Percentiles rank a stretch among this genome's conserved stretches.
Conservation (phyloP, 202 grass and related monocot species). For the Zizania palustris region DNA sequence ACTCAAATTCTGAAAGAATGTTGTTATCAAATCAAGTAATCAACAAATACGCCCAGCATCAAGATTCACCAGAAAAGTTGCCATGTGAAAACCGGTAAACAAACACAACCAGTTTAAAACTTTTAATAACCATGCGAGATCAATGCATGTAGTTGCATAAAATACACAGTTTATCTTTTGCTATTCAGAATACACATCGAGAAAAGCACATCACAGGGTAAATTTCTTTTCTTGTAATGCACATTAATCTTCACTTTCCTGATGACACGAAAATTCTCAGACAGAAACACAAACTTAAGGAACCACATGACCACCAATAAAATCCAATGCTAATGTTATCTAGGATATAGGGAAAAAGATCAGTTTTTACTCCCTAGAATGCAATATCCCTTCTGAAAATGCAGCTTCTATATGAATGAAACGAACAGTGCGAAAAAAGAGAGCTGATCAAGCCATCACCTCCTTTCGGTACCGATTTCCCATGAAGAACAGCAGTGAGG, state of each 20-base stretch:
- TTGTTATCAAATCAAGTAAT: too few species aligned
- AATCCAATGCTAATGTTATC: constrained; percentile 9
- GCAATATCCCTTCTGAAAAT: neutral
- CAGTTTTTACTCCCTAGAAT: neutral
- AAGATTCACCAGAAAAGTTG: neutral
- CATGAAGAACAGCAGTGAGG: constrained; percentile 91
- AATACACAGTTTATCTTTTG: neutral
- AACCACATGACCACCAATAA: neutral
- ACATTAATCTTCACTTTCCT: neutral
- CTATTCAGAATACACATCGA: neutral
- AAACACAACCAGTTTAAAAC: neutral
- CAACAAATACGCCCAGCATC: neutral
- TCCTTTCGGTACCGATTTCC: constrained; percentile 94
- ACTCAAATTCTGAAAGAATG: neutral
- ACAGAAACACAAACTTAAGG: neutral
- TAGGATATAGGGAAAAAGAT: neutral
- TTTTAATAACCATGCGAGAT: neutral
- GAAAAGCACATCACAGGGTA: neutral
- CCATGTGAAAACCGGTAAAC: neutral
- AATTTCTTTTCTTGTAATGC: neutral
- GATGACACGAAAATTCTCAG: neutral
- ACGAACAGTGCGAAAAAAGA: neutral
- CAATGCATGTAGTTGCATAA: neutral
- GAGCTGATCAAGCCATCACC: constrained; percentile 44
- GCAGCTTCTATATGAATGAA: neutral